Evolutionary conservation across 495 filamentous ascomycete genomes (phyloP), one percentile per base, ranked within the genome.

Genomic region (Aspergillus saccharolyticus): DNA sequence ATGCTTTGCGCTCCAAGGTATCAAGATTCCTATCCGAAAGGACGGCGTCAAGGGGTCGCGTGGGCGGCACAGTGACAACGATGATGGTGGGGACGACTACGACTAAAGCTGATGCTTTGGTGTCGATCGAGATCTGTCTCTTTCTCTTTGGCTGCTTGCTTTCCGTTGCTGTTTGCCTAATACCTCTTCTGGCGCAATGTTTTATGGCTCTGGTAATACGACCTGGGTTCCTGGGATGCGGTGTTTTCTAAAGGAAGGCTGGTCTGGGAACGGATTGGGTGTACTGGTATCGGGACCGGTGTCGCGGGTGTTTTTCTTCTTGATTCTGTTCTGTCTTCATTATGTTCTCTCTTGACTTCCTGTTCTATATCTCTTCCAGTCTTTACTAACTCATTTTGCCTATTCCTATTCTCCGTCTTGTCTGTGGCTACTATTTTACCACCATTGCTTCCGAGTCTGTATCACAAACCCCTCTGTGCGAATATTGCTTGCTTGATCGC

Each of bases 1-100:
- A 69, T 88, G 84, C 63, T 98, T 98, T 73, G 94, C 94, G 12
- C 80, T 84, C 9, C 94, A 98, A 63, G 94, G 94, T n/a, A 93
- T 96, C 72, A 96, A 96, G 73, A 96, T 96, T 17, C 91, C 91
- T 0, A 96, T 96, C 44, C 78, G 91, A 9, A 96, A 96, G 72
- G 91, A 96, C 62, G 87, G 87, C 3, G 77, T 83, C 16, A 84
- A 87, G 58, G 79, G 79, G 2, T 67, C 79, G 14, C 82, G 78
- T 51, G 82, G 85, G 48, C 77, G 82, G 45, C 78, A 79, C 51
- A 83, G 82, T 18, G 83, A 85, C 25, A 85, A 84, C n/a, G 83
- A 87, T 44, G 86, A 81, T 25, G 74, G 74, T 16, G 66, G 70
- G n/a, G 72, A 73, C 50, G 64, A 68, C 21, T 65, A 72, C 43